Base-by-base conservation (phyloP, 2,329 filamentous ascomycete genomes). In the Aquanectria penicillioides region DNA sequence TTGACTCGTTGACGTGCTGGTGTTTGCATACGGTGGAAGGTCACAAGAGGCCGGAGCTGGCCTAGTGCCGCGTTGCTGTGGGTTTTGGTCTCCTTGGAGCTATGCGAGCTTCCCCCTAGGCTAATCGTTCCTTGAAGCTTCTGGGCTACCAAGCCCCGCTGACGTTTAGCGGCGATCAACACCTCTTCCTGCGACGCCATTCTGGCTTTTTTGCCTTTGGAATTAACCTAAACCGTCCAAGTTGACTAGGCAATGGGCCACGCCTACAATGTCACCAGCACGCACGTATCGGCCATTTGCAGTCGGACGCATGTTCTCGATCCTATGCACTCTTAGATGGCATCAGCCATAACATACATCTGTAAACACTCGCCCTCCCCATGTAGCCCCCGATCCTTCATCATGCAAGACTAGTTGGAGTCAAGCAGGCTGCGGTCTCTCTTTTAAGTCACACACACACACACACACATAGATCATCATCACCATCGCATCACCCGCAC, bases 121-220 rank as follows among this genome's bases (percentile, higher is more conserved):
- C 41, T 46, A 31, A 26, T 46, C 41, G 26, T 28, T 28, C 33
- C 33, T 28, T 28, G 33, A 28, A 11, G 13, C 41, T 29, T 44
- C 41, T 23, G 4, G 41, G 12, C 26, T 28, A 46, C n/a, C n/a
- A n/a, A n/a, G n/a, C n/a, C n/a, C n/a, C n/a, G n/a, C 26, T 46
- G 41, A 33, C 41, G 41, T 46, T 28, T 26, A 46, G 41, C 33
- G 41, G 41, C 41, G 41, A 28, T 33, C 41, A 46, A 46, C n/a
- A n/a, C n/a, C n/a, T n/a, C n/a, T n/a, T n/a, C 25, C 20, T 33
- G 41, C 41, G 33, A n/a, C n/a, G 25, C 18, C 33, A 46, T 33
- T 46, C 41, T 26, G 26, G 33, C 33, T 26, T 17, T 46, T 46
- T 46, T 26, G 26, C 41, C 33, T 46, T 46, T 23, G 41, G 26